These are phyloP conservation scores for Sporothrix brunneoviolacea DNA, from an alignment of 2,329 filamentous ascomycete species.

Conservation along the genomic window DNA sequence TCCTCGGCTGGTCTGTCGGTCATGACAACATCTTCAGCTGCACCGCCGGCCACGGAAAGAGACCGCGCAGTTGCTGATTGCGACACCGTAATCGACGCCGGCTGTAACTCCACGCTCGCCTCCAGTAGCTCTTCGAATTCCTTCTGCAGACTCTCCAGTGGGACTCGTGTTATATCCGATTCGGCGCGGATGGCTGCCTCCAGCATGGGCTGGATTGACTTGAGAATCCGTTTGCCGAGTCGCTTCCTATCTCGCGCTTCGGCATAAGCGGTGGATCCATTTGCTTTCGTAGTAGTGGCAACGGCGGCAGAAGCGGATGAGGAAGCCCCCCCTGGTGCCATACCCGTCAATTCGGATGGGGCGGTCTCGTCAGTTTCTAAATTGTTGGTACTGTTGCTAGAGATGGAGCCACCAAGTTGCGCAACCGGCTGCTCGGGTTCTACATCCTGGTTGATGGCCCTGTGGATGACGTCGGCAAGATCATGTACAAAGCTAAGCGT, in stretches of 20 bases:
- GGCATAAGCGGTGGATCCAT: conserved; percentile 30
- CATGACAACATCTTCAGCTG: conserved; percentile 44
- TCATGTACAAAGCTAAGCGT: conserved; percentile 51
- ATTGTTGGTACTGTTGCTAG: too few relatives aligned
- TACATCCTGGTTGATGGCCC: conserved; percentile 37
- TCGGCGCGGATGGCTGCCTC: conserved; percentile 74
- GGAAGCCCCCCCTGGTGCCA: too few relatives aligned
- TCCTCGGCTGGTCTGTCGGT: conserved; percentile 38
- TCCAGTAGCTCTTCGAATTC: conserved; percentile 71
- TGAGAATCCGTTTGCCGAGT: conserved; percentile 84
- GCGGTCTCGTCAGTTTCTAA: too few relatives aligned
- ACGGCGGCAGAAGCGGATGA: background rate
- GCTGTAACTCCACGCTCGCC: conserved; percentile 53
- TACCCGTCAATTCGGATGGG: too few relatives aligned
- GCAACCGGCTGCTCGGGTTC: too few relatives aligned
- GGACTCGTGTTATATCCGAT: conserved; percentile 67
- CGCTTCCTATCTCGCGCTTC: conserved; percentile 78
- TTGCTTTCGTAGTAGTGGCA: background rate
- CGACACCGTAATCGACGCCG: conserved; percentile 29
- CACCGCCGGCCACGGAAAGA: conserved; percentile 23
- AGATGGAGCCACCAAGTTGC: too few relatives aligned
- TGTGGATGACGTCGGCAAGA: conserved; percentile 47
- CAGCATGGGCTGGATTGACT: conserved; percentile 68
- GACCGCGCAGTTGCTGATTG: background rate
- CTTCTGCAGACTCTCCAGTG: conserved; percentile 61